Conservation (phyloP, 2,329 filamentous ascomycete genomes). For the Talaromyces pinophilus region DNA sequence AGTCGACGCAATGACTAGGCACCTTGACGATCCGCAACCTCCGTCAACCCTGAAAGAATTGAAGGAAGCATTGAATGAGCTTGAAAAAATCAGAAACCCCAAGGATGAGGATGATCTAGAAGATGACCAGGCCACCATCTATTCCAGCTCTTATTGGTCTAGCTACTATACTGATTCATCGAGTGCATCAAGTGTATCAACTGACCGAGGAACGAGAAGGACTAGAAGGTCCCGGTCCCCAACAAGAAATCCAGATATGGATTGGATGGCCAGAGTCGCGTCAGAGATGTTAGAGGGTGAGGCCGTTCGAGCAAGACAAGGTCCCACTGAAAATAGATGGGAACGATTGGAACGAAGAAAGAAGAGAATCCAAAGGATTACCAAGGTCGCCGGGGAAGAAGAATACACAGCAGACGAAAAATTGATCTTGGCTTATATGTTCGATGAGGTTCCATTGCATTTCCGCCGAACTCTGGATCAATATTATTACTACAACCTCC, state of each 20-base stretch:
- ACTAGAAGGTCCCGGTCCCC: neutral
- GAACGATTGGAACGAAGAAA: neutral
- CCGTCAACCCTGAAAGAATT: neutral
- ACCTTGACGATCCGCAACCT: neutral
- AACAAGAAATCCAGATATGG: neutral
- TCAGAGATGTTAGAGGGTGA: neutral
- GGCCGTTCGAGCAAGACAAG: neutral
- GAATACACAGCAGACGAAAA: neutral
- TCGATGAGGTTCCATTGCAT: neutral
- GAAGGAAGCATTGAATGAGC: neutral
- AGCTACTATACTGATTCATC: neutral
- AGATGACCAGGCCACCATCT: neutral
- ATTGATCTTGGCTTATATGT: neutral
- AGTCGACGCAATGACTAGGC: slow-evolving; percentile 15
- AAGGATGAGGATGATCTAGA: neutral
- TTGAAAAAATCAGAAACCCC: neutral
- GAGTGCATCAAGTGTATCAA: neutral
- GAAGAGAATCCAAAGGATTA: neutral
- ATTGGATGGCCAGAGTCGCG: neutral
- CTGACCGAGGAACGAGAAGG: neutral
- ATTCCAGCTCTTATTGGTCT: neutral
- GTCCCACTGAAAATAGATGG: neutral
- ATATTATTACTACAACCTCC: slow-evolving; percentile 1
- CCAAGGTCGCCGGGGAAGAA: neutral
- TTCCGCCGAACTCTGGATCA: neutral